Percentiles rank a stretch among this genome's conserved stretches.
Evolutionary conservation across 192 early-diverging fungal genomes (phyloP).

Genomic region (Backusella sp.): DNA sequence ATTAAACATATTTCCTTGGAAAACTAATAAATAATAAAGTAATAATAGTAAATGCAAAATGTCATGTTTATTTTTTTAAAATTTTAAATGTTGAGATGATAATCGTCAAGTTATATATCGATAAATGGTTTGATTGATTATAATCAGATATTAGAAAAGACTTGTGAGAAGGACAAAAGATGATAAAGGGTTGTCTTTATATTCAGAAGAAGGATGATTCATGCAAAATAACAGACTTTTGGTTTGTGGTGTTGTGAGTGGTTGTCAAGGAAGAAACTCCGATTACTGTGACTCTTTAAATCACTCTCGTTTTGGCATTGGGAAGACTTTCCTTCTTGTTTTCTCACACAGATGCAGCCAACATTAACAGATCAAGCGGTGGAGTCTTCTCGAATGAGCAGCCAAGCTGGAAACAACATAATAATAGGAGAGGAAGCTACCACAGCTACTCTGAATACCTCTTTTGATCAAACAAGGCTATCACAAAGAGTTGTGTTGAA

Average conservation of each 20-base stretch:
- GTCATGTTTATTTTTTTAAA: no score
- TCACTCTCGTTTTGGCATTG: background rate
- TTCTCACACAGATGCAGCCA: conserved; percentile 1
- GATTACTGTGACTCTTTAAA: background rate
- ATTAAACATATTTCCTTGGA: background rate
- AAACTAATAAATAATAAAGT: background rate
- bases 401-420: background rate
- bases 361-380: conserved; percentile 1
- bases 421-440: background rate
- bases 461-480: background rate
- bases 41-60: background rate
- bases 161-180: no score
- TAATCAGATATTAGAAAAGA: no score
- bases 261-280: background rate
- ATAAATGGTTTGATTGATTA: no score
- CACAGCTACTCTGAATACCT: background rate
- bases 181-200: no score
- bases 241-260: background rate
- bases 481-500: conserved; percentile 5
- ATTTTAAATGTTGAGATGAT: no score
- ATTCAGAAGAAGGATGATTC: background rate
- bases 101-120: no score
- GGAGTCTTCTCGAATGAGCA: background rate
- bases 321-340: background rate
- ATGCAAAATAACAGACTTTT: background rate